These are phyloP conservation scores for Salix koriyanagi DNA, from an alignment of 345 rosid genomes.

Conservation along the genomic window DNA sequence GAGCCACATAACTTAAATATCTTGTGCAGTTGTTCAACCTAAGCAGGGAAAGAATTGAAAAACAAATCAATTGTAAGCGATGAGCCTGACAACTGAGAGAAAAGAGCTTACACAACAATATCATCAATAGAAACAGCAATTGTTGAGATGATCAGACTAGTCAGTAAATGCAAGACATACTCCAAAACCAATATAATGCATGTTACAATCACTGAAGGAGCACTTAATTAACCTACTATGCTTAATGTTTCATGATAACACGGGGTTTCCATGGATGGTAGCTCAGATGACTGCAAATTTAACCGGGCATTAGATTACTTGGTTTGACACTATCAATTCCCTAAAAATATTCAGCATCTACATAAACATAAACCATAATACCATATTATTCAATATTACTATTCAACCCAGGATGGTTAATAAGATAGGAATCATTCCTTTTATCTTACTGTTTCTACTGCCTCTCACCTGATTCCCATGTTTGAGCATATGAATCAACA, in stretches of 20 bases:
- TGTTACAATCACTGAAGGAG: background rate
- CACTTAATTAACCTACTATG: background rate
- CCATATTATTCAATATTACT: background rate
- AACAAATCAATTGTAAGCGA: slow-evolving; percentile 11
- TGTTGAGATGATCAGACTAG: background rate
- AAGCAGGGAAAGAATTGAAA: slow-evolving; percentile 17
- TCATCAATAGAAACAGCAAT: background rate
- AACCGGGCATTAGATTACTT: background rate
- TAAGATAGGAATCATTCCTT: background rate
- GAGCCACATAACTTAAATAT: slow-evolving; percentile 88
- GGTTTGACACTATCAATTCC: background rate
- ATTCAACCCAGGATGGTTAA: background rate
- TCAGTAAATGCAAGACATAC: background rate
- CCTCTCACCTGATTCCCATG: background rate
- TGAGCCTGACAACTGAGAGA: background rate
- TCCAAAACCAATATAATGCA: background rate
- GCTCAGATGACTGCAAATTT: slow-evolving; percentile 2
- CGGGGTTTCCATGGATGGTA: background rate
- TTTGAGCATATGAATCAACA: background rate
- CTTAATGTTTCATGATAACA: background rate
- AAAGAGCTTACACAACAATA: background rate
- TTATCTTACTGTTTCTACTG: background rate
- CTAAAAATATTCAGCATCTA: background rate
- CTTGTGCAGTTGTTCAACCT: slow-evolving; percentile 95
- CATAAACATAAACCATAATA: background rate